These are phyloP conservation scores for Passalora sequoiae DNA, from an alignment of 2,329 filamentous ascomycete species.

Conservation along the genomic window DNA sequence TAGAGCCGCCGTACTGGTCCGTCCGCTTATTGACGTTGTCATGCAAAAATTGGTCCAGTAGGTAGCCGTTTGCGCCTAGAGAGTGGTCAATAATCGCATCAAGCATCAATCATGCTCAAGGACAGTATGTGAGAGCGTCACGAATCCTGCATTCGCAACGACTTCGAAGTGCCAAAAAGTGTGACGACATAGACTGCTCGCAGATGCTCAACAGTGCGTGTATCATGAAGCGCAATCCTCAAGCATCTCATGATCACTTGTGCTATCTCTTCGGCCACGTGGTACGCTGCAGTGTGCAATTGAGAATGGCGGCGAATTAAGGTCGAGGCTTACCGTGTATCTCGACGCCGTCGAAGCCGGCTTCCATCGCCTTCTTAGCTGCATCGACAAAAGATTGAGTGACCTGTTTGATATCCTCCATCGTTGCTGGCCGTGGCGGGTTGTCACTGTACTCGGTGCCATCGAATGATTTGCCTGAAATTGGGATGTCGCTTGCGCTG, in stretches of 20 bases:
- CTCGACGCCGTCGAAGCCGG: constrained; percentile 57
- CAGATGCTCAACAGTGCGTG: too few relatives aligned
- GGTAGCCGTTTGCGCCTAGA: constrained; percentile 44
- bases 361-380: constrained; percentile 37
- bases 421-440: constrained; percentile 34
- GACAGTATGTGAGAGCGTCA: too few relatives aligned
- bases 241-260: too few relatives aligned
- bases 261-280: too few relatives aligned
- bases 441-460: constrained; percentile 34
- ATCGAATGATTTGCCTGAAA: constrained; percentile 25
- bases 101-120: too few relatives aligned
- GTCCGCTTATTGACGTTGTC: constrained; percentile 50
- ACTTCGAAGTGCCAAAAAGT: too few relatives aligned
- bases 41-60: constrained; percentile 61
- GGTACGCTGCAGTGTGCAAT: too few relatives aligned
- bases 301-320: too few relatives aligned
- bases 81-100: too few relatives aligned
- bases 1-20: constrained; percentile 41
- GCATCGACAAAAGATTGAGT: constrained; percentile 36
- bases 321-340: constrained; percentile 33
- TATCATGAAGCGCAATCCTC: too few relatives aligned
- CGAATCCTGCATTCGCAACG: too few relatives aligned
- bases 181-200: too few relatives aligned
- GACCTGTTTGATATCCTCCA: constrained; percentile 34
- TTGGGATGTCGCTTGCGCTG: constrained; percentile 32